A percentile compares a stretch with the other conserved stretches of the same genome.
These are phyloP conservation scores for Suillus americanus DNA, from an alignment of 768 basidiomycete genomes.

Conservation along the genomic window DNA sequence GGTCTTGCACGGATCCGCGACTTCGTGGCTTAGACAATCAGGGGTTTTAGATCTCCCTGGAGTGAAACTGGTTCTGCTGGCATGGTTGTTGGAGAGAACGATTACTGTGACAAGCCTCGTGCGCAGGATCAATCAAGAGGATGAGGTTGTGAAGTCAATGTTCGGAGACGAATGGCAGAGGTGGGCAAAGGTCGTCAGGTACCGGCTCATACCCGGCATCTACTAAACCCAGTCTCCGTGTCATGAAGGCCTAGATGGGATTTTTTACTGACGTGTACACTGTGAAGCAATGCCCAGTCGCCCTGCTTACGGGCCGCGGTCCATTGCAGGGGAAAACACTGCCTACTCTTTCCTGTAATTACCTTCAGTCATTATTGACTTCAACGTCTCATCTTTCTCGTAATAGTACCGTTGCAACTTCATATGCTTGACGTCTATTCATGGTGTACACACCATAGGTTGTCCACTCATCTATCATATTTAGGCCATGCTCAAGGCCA, in stretches of 20 bases:
- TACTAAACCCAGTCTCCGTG: slow-evolving; percentile 17
- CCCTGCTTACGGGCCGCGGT: neutral
- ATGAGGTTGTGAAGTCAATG: slow-evolving; percentile 26
- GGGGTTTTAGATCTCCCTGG: slow-evolving; percentile 11
- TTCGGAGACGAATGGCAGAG: slow-evolving; percentile 36
- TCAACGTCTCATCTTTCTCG: neutral
- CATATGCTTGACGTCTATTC: neutral
- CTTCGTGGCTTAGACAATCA: slow-evolving; percentile 17
- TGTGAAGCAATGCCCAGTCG: neutral
- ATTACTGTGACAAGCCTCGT: slow-evolving; percentile 7
- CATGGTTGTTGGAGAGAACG: neutral
- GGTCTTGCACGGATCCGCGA: slow-evolving; percentile 4
- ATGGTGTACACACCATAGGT: neutral
- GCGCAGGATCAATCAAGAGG: slow-evolving; percentile 23
- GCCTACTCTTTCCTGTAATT: neutral
- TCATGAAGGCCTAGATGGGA: neutral
- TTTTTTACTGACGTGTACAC: neutral
- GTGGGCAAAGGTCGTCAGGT: slow-evolving; percentile 31
- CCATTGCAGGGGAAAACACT: neutral
- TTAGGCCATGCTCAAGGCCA: slow-evolving; percentile 28
- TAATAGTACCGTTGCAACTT: neutral
- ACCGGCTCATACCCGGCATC: slow-evolving; percentile 33
- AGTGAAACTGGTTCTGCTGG: neutral
- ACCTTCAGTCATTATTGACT: neutral
- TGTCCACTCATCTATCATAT: neutral